phyloP scores from a whole-genome alignment of 2,329 filamentous ascomycete genomes.

The Neoscytalidium dimidiatum region DNA sequence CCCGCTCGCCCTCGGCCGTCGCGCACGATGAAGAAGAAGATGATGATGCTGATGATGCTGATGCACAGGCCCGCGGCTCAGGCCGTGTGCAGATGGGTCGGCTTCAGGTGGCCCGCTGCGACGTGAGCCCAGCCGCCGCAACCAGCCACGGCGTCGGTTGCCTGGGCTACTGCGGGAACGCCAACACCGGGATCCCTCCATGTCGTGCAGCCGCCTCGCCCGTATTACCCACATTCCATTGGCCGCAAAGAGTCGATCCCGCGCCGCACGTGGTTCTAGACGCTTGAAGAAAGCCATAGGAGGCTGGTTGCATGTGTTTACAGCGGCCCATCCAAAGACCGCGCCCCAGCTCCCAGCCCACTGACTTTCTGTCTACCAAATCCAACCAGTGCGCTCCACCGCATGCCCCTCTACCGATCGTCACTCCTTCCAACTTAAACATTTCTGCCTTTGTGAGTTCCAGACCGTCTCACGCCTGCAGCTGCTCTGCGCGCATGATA shows the following conservation, averaged over 20 bases:
- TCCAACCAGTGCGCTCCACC: not conserved
- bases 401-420: not conserved
- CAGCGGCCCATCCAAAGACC: constrained; percentile 14
- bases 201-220: constrained; percentile 13
- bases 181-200: constrained; percentile 9
- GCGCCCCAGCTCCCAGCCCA: constrained; percentile 9
- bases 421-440: not conserved
- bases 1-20: not conserved
- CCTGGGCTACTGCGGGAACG: constrained; percentile 16
- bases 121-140: not conserved
- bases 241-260: not conserved
- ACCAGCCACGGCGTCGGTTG: constrained; percentile 13
- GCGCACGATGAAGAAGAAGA: not conserved
- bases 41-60: too few relatives aligned
- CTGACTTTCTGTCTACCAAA: constrained; percentile 5
- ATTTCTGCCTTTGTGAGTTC: not conserved
- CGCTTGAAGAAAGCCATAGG: not conserved
- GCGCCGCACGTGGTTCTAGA: constrained; percentile 12
- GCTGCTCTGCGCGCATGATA: not conserved
- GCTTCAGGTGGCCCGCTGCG: not conserved
- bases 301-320: constrained; percentile 18
- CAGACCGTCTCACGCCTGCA: not conserved
- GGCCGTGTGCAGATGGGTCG: not conserved
- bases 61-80: not conserved
- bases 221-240: constrained; percentile 4